Evolutionary conservation across 208 protist genomes (phyloP), one percentile per base, ranked within the genome.

Genomic region (Wallacemonas sp.): DNA sequence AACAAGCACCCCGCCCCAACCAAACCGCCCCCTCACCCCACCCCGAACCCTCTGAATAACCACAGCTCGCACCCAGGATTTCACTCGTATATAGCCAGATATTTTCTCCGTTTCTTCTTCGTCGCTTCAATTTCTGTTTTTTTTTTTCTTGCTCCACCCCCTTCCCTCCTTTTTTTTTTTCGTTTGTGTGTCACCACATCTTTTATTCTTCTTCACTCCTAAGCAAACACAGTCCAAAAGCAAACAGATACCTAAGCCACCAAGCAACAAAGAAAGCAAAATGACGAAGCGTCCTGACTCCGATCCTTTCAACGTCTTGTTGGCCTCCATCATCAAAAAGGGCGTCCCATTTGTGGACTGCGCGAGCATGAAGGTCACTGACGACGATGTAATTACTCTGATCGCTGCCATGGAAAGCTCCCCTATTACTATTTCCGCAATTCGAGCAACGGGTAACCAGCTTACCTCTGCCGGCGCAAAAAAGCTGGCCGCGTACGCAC

Each of bases 331-430:
- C 26, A 65, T 76, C 4, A 71, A 74, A 44, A 82, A 75, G 34
- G 88, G 84, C 19, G 60, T 69, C 19, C 27, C 17, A n/a, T 67
- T 80, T 73, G 70, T 94, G 39, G 66, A 84, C 21, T 87, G 62
- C 38, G 27, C 66, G 26, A 68, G 54, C 12, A 28, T 80, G 21
- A 44, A 73, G 11, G 24, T 94, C 21, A 65, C 67, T 11, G 84
- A 94, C 56, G 54, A 72, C 15, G 49, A 91, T 38, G 47, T 94
- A 19, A 66, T 72, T 22, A 68, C 79, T 42, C 76, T 94, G 36
- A 72, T 94, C 70, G 66, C 61, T 2, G 88, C 84, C 0, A 83
- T 94, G 69, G 77, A 90, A 53, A 65, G 79, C 34, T 71, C 81
- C 2, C 80, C 77, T 26, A 46, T 81, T 26, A 46, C 68, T 1